A percentile compares a stretch with the other conserved stretches of the same genome.
Conservation (phyloP, 345 rosid species). For the Hypericum perforatum region DNA sequence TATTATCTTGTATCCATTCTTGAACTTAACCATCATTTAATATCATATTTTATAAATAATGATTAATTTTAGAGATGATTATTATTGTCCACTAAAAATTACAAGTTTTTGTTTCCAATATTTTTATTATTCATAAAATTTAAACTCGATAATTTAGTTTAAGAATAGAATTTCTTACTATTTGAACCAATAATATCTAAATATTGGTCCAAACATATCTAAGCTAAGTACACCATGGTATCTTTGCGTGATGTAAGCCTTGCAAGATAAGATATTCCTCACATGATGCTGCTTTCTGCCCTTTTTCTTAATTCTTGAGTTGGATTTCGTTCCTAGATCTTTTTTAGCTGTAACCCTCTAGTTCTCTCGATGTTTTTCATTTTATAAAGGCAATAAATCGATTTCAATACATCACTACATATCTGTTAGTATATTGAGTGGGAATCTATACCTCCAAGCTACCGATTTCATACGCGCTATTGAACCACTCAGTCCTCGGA, state of each 20-base stretch:
- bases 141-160: too few relatives aligned
- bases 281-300: constrained; percentile 7
- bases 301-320: neutral
- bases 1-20: constrained; percentile 17
- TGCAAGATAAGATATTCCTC: constrained; percentile 10
- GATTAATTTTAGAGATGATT: too few relatives aligned
- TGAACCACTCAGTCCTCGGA: constrained; percentile 12
- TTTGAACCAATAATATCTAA: constrained; percentile 20
- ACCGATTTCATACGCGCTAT: constrained; percentile 8
- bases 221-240: constrained; percentile 28
- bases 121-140: too few relatives aligned
- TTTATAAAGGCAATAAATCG: constrained; percentile 9
- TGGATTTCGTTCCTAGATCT: constrained; percentile 29
- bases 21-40: too few relatives aligned
- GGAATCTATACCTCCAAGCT: constrained; percentile 17
- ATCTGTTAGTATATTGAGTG: constrained; percentile 11
- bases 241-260: constrained; percentile 17
- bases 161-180: constrained; percentile 13
- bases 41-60: too few relatives aligned
- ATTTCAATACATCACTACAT: constrained; percentile 26
- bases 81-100: too few relatives aligned
- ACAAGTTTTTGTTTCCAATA: too few relatives aligned
- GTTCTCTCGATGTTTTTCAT: neutral
- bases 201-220: too few relatives aligned
- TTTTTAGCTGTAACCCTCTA: constrained; percentile 18